Base-by-base conservation (phyloP, 768 basidiomycete species). In the Serendipita indica region DNA sequence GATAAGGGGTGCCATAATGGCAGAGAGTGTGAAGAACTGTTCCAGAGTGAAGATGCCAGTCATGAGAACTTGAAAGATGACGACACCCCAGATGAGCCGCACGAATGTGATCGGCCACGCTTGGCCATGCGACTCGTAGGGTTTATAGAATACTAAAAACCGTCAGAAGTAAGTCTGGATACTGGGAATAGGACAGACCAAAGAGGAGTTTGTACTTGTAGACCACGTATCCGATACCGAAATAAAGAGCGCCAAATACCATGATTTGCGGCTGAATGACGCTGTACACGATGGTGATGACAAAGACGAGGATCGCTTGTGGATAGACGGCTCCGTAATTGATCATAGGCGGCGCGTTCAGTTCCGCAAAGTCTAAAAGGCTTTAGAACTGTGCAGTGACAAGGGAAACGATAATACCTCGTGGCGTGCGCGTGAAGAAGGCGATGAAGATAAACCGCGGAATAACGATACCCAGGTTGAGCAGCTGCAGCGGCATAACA, bases 61-160 rank as follows among this genome's bases (percentile, higher is more conserved):
- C 96, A 98, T 98, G 76, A 98, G 96, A 43, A 92, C 68, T 59
- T 93, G 82, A 76, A 93, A 98, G 58, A 94, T 88, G 67, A 94
- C 67, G 59, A 98, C 79, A 43, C 89, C 93, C 85, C 89, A 89
- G 32, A 93, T 84, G 37, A 96, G 80, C 4, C 94, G 86, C 27
- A 82, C 78, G 69, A 93, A 97, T 0, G 96, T 93, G 64, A 97
- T 82, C 0, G 91, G 90, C 94, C 96, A 98, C 1, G 93, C 96
- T 72, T 97, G 92, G 1, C 96, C 96, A 64, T 86, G 87, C 1
- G 88, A 90, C 71, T 97, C 93, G 70, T 97, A 98, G 0, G 96
- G 94, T 67, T 97, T 97, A 74, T 96, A 96, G 74, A 94, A 98
- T 18, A 97, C 92, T 96, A 66, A n/a, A n/a, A n/a, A n/a, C n/a